phyloP scores from a whole-genome alignment of 805 yeast species.

The Ogataea paraovalis region DNA sequence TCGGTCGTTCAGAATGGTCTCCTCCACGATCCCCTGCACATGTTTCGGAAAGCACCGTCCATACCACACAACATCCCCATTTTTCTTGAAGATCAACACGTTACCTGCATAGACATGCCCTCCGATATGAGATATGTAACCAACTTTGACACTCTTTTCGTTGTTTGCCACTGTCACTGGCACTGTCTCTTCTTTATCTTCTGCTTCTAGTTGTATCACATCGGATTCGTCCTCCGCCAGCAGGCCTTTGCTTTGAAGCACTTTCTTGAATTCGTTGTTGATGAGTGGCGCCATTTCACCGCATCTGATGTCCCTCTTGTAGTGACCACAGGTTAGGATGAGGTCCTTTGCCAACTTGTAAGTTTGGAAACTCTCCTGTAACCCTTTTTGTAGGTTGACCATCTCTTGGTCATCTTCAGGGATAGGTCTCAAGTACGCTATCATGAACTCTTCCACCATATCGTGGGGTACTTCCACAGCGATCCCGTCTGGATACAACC shows the following conservation, averaged over 20 bases:
- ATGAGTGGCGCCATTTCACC: constrained; percentile 63
- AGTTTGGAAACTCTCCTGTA: constrained; percentile 13
- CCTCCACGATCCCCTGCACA: constrained; percentile 61
- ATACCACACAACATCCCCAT: constrained; percentile 61
- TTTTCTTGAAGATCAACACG: constrained; percentile 49
- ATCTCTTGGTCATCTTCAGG: constrained; percentile 13
- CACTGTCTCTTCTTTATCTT: not conserved
- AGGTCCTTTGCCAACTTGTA: constrained; percentile 26
- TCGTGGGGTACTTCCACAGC: constrained; percentile 33
- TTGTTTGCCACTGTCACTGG: constrained; percentile 7
- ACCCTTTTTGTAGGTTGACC: not conserved
- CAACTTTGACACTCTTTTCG: constrained; percentile 32
- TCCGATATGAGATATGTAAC: constrained; percentile 71
- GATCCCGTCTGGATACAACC: constrained; percentile 52
- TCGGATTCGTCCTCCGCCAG: constrained; percentile 10
- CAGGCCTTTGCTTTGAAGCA: constrained; percentile 34
- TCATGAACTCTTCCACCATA: constrained; percentile 35
- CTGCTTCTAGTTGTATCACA: not conserved
- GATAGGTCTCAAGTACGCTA: constrained; percentile 37
- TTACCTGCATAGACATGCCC: constrained; percentile 90
- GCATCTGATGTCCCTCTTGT: constrained; percentile 59
- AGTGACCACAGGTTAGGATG: constrained; percentile 64
- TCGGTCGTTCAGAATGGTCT: constrained; percentile 44
- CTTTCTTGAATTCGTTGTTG: constrained; percentile 43
- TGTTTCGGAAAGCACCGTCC: constrained; percentile 65